These are phyloP conservation scores for Calonectria pseudoturangicola DNA, from an alignment of 2,329 filamentous ascomycete species.

Conservation along the genomic window DNA sequence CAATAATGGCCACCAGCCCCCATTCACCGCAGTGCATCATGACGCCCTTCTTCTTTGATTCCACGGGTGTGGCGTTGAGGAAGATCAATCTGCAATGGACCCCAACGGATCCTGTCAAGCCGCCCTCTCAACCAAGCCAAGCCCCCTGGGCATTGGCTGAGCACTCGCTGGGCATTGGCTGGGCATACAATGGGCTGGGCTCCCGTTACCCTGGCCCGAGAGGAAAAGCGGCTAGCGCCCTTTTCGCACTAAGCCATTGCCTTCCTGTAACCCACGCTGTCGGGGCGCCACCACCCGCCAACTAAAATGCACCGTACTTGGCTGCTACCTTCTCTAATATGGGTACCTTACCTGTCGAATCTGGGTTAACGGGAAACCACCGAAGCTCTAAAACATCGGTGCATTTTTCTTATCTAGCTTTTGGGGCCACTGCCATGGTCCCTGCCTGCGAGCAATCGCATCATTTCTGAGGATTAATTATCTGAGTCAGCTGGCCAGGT, in stretches of 20 bases:
- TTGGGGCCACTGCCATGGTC: neutral
- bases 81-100: slow-evolving; percentile 7
- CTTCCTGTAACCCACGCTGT: slow-evolving; percentile 49
- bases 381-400: slow-evolving; percentile 20
- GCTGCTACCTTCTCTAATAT: slow-evolving; percentile 1
- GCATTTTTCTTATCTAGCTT: slow-evolving; percentile 20
- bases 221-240: neutral
- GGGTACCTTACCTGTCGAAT: slow-evolving; percentile 5
- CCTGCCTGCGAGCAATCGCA: neutral
- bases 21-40: neutral
- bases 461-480: neutral
- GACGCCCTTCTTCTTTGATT: slow-evolving; percentile 3
- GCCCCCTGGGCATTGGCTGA: neutral
- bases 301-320: slow-evolving; percentile 34
- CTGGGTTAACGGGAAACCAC: slow-evolving; percentile 5
- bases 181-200: neutral
- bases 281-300: slow-evolving; percentile 43
- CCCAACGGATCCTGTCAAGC: slow-evolving; percentile 25
- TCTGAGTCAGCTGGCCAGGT: slow-evolving; percentile 10
- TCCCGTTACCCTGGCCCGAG: neutral
- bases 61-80: slow-evolving; percentile 21
- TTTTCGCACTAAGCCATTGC: slow-evolving; percentile 2
- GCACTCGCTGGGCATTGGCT: slow-evolving; percentile 13
- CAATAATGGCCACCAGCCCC: neutral
- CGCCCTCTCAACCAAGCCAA: slow-evolving; percentile 26